Evolutionary conservation across 192 early-diverging fungal species (phyloP).

Genomic region (Phlyctochytrium arcticum): DNA sequence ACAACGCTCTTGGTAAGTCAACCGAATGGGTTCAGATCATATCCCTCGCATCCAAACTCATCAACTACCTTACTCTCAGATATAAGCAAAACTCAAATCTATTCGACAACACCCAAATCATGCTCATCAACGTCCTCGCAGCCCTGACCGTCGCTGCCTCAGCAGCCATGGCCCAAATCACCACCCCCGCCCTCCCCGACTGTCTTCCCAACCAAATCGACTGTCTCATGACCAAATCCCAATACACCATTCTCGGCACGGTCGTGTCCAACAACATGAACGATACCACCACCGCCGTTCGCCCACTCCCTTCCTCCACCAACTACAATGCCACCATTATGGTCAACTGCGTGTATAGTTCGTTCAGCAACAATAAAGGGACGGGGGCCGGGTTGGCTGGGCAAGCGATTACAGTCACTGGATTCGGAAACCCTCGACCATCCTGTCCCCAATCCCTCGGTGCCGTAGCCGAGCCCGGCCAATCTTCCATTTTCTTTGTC

Average conservation of each 20-base stretch:
- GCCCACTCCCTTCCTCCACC: neutral
- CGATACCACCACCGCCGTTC: neutral
- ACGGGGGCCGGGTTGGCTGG: neutral
- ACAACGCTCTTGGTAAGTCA: too few species aligned
- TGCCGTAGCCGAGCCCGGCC: neutral
- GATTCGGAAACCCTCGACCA: neutral
- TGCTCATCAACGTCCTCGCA: too few species aligned
- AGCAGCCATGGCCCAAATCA: neutral
- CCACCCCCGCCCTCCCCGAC: neutral
- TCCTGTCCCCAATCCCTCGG: neutral
- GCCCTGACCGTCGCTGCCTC: too few species aligned
- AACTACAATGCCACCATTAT: slow-evolving; percentile 23
- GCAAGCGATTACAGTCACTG: neutral
- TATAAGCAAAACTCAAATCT: too few species aligned
- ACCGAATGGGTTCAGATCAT: too few species aligned
- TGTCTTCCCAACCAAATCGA: slow-evolving; percentile 11
- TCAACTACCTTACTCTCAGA: too few species aligned
- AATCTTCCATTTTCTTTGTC: neutral
- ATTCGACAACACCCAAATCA: too few species aligned
- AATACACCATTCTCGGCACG: slow-evolving; percentile 21
- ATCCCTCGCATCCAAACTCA: too few species aligned
- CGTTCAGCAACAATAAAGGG: neutral
- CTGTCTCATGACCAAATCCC: slow-evolving; percentile 9
- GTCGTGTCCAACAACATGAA: slow-evolving; percentile 12
- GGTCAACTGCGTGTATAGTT: slow-evolving; percentile 22